Evolutionary conservation across 2,329 filamentous ascomycete species (phyloP).

Genomic region (Penicillium sp.): DNA sequence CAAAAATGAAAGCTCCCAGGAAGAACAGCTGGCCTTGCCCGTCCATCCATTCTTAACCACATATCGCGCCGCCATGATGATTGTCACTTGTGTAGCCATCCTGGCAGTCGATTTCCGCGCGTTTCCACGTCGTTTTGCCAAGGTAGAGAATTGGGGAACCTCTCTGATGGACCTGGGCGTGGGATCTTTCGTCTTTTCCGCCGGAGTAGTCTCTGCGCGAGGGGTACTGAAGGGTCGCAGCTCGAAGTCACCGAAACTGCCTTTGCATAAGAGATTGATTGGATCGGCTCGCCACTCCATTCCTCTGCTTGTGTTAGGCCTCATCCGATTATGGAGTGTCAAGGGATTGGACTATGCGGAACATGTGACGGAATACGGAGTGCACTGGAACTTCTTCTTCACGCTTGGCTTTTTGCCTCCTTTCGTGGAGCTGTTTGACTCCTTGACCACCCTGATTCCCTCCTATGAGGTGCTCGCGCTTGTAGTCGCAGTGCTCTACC

Average conservation of each 20-base stretch:
- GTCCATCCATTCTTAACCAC: constrained; percentile 89
- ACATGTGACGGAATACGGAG: constrained; percentile 94
- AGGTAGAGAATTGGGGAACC: constrained; percentile 98
- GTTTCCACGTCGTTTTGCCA: constrained; percentile 92
- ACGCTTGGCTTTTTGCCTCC: constrained; percentile 85
- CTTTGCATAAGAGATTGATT: constrained; percentile 58
- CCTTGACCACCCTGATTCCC: constrained; percentile 66
- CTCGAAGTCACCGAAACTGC: constrained; percentile 43
- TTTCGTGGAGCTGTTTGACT: constrained; percentile 80
- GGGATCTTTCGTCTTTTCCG: constrained; percentile 94
- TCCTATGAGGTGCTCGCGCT: constrained; percentile 76
- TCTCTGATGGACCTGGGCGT: constrained; percentile 99
- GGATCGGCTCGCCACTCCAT: constrained; percentile 75
- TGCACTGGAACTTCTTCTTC: constrained; percentile 99
- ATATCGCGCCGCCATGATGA: constrained; percentile 88
- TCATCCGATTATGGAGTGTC: constrained; percentile 80
- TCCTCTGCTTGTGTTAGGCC: constrained; percentile 75
- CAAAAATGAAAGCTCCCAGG: constrained; percentile 23
- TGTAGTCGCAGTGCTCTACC: constrained; percentile 67
- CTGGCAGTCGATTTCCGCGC: constrained; percentile 94
- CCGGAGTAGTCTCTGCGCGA: constrained; percentile 84
- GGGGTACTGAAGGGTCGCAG: constrained; percentile 69
- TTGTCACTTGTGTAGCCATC: constrained; percentile 85
- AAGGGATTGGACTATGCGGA: constrained; percentile 96
- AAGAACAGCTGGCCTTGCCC: constrained; percentile 58